These are phyloP conservation scores for Saturnispora gosingensis DNA, from an alignment of 805 yeast species.

Conservation along the genomic window DNA sequence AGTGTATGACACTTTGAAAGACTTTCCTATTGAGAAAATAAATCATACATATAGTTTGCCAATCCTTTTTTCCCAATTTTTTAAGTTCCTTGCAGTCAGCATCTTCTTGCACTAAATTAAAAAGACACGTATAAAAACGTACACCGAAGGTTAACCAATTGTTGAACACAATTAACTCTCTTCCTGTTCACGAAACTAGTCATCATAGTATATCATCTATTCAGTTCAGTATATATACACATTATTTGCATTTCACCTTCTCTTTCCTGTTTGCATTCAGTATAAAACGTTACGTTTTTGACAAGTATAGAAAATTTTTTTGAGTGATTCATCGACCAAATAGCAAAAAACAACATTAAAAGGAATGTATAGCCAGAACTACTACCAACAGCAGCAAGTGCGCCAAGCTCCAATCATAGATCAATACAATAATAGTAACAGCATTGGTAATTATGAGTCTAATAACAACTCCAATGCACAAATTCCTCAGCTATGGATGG, in stretches of 20 bases:
- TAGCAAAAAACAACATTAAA: neutral
- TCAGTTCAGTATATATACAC: neutral
- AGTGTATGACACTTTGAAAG: neutral
- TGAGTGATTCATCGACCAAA: neutral
- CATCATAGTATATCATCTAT: neutral
- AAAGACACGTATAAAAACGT: neutral
- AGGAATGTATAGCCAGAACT: slow-evolving; percentile 2
- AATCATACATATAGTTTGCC: neutral
- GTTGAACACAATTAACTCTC: neutral
- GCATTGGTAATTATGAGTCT: neutral
- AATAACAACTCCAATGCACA: slow-evolving; percentile 12
- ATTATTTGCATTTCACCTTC: neutral
- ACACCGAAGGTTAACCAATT: neutral
- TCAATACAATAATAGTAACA: neutral
- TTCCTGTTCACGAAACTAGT: neutral
- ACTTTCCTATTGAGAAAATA: neutral
- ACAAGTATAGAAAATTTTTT: neutral
- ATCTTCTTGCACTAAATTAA: neutral
- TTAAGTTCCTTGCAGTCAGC: neutral
- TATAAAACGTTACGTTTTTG: neutral
- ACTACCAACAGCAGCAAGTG: slow-evolving; percentile 3
- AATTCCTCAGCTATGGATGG: slow-evolving; percentile 67
- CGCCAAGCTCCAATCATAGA: neutral
- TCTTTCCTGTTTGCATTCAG: neutral
- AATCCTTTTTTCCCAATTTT: neutral